Evolutionary conservation across 139 green algal genomes (phyloP), one percentile per base, ranked within the genome.

Genomic region (Gonium pectorale): DNA sequence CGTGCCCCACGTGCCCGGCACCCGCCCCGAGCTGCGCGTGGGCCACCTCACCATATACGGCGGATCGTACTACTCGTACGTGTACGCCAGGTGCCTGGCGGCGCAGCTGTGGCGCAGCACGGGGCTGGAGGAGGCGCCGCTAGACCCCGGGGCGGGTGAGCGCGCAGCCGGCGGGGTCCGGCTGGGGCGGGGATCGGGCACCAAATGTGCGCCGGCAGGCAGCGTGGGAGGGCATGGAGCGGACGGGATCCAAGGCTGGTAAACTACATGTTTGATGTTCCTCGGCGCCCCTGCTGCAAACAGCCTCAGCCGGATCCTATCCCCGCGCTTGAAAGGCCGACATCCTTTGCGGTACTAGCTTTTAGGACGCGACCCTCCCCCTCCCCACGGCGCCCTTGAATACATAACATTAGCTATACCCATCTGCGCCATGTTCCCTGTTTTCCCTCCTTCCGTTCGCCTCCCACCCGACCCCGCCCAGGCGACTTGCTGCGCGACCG

Each of bases 21-120:
- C 91, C 22, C 67, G 72, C 44, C 92, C 87, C 51, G 73, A 95
- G 86, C 83, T 89, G 37, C 85, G 95, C 3, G 94, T 98, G 56
- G 82, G 80, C 17, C 95, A 98, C 89, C 54, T 96, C 33, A 91
- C 95, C 4, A 94, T 94, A 40, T 98, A 98, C 67, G 95, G 92
- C 2, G 94, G 88, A 33, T 86, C 87, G 51, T 98, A 98, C 86
- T 98, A 98, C 89, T 86, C 78, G 31, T 98, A 98, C 83, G 71
- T 96, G 5, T 97, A 95, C 67, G 94, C 95, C 13, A 80, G 93
- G 24, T 93, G 85, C 80, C 87, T 98, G 62, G 86, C 94, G 0
- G 86, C 92, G 1, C 60, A 85, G 8, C 63, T 97, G 0, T 98
- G 95, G 95, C 41, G 27, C 19, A 13, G 89, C 24, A 63, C 74